Percentiles rank a stretch among this genome's conserved stretches.
phyloP scores from a whole-genome alignment of 1,284 basidiomycete species.

The Cystobasidiaceae sp. region DNA sequence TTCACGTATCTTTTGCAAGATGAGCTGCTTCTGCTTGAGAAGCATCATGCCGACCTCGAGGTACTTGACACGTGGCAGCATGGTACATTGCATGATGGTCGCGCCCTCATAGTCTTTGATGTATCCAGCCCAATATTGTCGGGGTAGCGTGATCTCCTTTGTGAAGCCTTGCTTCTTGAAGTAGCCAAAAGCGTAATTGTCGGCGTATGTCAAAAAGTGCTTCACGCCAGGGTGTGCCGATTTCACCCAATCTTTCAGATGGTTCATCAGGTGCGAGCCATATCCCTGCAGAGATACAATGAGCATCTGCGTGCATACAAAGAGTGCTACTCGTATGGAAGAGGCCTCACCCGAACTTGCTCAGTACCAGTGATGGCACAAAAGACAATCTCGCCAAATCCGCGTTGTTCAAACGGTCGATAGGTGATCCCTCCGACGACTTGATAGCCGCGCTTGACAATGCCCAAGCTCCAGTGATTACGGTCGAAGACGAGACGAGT shows the following conservation, averaged over 20 bases:
- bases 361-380: slow-evolving; percentile 95
- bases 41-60: slow-evolving; percentile 74
- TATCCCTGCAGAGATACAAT: slow-evolving; percentile 63
- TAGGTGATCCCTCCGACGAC: slow-evolving; percentile 98
- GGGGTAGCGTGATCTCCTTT: slow-evolving; percentile 87
- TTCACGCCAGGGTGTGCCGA: slow-evolving; percentile 72
- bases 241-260: slow-evolving; percentile 90
- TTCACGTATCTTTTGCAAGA: slow-evolving; percentile 80
- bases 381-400: slow-evolving; percentile 98
- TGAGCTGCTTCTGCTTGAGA: slow-evolving; percentile 72
- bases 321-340: not conserved
- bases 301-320: not conserved
- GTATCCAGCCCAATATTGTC: slow-evolving; percentile 94
- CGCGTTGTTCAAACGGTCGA: slow-evolving; percentile 87
- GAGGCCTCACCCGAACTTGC: slow-evolving; percentile 79
- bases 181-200: slow-evolving; percentile 60
- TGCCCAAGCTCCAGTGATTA: slow-evolving; percentile 86
- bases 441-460: slow-evolving; percentile 90
- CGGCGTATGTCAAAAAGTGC: slow-evolving; percentile 96
- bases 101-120: slow-evolving; percentile 99
- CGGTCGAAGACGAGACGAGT: slow-evolving; percentile 88
- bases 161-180: slow-evolving; percentile 65
- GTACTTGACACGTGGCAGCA: slow-evolving; percentile 88
- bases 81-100: slow-evolving; percentile 97
- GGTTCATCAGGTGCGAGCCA: slow-evolving; percentile 97